Evolutionary conservation across 2,329 filamentous ascomycete species (phyloP), one percentile per base, ranked within the genome.

Genomic region (Chaetomiaceae sp.): DNA sequence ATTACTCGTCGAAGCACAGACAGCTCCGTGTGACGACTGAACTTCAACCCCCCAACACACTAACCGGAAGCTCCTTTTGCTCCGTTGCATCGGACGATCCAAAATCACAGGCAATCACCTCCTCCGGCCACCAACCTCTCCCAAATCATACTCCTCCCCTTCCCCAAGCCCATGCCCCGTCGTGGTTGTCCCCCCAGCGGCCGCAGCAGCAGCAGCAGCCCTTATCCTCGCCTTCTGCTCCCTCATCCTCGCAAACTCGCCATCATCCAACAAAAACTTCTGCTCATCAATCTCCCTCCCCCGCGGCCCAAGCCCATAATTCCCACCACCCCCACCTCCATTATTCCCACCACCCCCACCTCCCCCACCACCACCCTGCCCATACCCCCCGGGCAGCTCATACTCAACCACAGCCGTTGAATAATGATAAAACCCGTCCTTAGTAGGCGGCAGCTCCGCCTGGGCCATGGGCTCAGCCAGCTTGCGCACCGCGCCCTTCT

Each of bases 391-490:
- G 6, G 55, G 59, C 0, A 63, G 54, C 51, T 63, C 62, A 27
- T 61, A 60, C 50, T 62, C 60, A n/a, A 55, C 51, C 5, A 56
- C 34, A 16, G 56, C 52, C 5, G 44, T 47, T 2, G 42, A 43
- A 30, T 57, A 55, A 38, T 59, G 58, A 31, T 63, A 63, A 25
- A 57, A 63, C 1, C 62, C 62, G 44, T 63, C 62, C 44, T 63
- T 63, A 13, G 62, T 63, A 0, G 62, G 62, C 12, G 62, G 62
- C 17, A 63, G 44, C 37, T 63, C 62, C 3, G 59, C 60, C 42
- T 60, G 30, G 10, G 60, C 60, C 23, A 55, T 43, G 2, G 62
- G 62, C 25, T 58, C 58, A 5, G 52, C 53, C 14, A 62, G 44
- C 44, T 58, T 62, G 4, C 60, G 50, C 16, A 63, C 59, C 2